These are phyloP conservation scores for Hypoxylon sp. DNA, from an alignment of 2,329 filamentous ascomycete genomes.

Conservation along the genomic window DNA sequence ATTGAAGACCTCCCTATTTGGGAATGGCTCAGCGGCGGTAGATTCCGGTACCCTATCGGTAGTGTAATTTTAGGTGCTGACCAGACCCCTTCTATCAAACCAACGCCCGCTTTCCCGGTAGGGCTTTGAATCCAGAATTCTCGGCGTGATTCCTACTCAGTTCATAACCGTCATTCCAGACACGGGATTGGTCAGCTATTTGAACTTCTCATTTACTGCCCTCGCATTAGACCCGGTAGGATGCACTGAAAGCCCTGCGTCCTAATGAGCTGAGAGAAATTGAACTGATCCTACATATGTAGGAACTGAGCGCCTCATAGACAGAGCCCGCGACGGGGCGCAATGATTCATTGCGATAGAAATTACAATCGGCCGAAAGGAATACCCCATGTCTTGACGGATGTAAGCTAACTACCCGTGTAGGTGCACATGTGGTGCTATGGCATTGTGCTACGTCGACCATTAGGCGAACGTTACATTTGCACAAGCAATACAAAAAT, in stretches of 20 bases:
- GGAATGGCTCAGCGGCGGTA: constrained; percentile 23
- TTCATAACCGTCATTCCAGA: constrained; percentile 8
- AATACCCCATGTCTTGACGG: background rate
- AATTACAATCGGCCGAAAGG: background rate
- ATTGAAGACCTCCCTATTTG: constrained; percentile 28
- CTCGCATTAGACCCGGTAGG: too few relatives aligned
- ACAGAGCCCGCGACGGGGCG: background rate
- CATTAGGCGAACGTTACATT: too few relatives aligned
- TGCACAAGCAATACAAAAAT: too few relatives aligned
- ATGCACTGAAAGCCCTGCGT: background rate
- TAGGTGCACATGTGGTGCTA: too few relatives aligned
- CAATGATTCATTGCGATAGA: background rate
- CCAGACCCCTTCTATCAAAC: constrained; percentile 5
- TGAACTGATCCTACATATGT: background rate
- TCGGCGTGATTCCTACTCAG: constrained; percentile 24
- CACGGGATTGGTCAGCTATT: constrained; percentile 8
- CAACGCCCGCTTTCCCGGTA: constrained; percentile 10
- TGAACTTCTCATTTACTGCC: background rate
- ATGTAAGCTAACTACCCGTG: background rate
- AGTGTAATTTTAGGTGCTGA: constrained; percentile 29
- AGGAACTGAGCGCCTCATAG: too few relatives aligned
- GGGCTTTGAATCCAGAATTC: constrained; percentile 22
- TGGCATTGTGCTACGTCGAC: too few relatives aligned
- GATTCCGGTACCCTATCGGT: constrained; percentile 22
- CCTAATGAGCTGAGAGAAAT: background rate